Evolutionary conservation across 495 filamentous ascomycete genomes (phyloP), one percentile per base, ranked within the genome.

Genomic region (Mytilinidion resinicola): DNA sequence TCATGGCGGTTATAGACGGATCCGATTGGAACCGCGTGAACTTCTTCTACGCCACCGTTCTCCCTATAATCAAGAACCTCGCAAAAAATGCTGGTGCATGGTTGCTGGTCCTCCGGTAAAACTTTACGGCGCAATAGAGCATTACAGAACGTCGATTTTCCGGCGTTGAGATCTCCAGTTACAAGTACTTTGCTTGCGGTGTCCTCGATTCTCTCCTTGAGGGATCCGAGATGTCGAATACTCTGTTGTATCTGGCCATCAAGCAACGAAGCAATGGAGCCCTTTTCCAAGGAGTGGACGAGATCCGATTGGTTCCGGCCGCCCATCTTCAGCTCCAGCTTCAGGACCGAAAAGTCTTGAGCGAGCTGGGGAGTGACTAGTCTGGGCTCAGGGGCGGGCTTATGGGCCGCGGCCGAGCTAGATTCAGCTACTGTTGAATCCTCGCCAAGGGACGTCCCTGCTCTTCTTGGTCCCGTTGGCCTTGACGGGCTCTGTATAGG

Each of bases 61-160:
- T 96, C 91, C 55, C 89, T 79, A 17, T 88, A 86, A 73, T 97
- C 90, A 42, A 98, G 76, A 3, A 98, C 93, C 70, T 98, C 93
- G 69, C 95, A 97, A 74, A 98, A 98, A 55, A 97, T 95, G 71
- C 88, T 93, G 5, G 93, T 98, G 74, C 95, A 97, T n/a, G 93
- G 93, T 66, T 96, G 93, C 69, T 98, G 91, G 62, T 97, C 95
- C 74, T 96, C 93, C 4, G 93, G 93, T 14, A 98, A 76, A 14
- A 98, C 80, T 73, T 96, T 96, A 56, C 91, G 85, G 43, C 93
- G 85, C 38, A 98, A 74, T 20, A 98, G 74, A 9, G 93, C 95
- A 73, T 98, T 98, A 76, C 93, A 98, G 64, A 98, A 97, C 5
- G 93, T 97, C 10, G 93, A 98, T 69, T 98, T 98, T 66, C 93